Evolutionary conservation across 2,329 filamentous ascomycete genomes (phyloP), one percentile per base, ranked within the genome.

Genomic region (Diaporthe australafricana): DNA sequence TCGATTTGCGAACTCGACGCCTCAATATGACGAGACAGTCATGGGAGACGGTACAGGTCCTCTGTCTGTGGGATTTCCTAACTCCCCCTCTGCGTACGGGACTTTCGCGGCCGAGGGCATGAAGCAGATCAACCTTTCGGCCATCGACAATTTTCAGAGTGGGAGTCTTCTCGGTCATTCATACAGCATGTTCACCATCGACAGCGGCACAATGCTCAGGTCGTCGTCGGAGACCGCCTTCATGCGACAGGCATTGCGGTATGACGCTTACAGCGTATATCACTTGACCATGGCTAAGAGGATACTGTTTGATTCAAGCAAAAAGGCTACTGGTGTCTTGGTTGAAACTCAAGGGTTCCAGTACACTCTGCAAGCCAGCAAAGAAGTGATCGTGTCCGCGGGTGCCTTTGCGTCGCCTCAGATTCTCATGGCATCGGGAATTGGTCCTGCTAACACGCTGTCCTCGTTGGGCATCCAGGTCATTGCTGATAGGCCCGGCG

Each of bases 341-440:
- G 48, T 69, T 12, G 42, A 47, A 12, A 53, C 48, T 35, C 60
- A 30, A n/a, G 48, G 50, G 2, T 63, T 63, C 14, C 57, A 48
- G n/a, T 70, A 50, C 45, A 48, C 25, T 8, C 30, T 72, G 27
- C 16, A 38, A 8, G 68, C 56, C 8, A 35, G 45, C 4, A 63
- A 70, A 65, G 90, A 92, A 75, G 84, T 91, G 12, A 85, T 93
- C 42, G 77, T 93, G 1, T 86, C 86, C 4, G 89, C 89, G 0
- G 91, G 91, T 0, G 86, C 84, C 32, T 81, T 88, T 52, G 85
- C 87, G 76, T 89, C 87, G 12, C 90, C 86, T 8, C 89, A 87
- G 78, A 81, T 90, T 16, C 84, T 88, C 25, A 89, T 92, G 74
- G 80, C 91, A 2, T 91, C 89, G 0, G 90, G 90, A 0, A 84